Conservation (phyloP, 2,329 filamentous ascomycete species). For the Incumbomyces lentus region DNA sequence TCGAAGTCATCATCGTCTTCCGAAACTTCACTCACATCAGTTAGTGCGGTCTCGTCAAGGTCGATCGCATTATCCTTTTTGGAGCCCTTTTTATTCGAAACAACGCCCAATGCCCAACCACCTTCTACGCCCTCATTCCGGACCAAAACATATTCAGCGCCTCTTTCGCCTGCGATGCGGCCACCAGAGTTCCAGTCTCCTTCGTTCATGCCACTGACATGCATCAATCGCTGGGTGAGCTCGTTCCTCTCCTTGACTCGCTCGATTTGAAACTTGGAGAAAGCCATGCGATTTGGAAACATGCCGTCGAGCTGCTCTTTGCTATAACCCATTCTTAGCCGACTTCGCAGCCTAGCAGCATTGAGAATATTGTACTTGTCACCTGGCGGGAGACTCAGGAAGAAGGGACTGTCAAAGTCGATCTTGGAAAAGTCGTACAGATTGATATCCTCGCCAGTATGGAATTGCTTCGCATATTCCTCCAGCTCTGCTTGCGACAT, state of each 20-base stretch:
- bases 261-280: constrained; percentile 93
- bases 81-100: constrained; percentile 71
- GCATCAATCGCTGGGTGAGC: constrained; percentile 88
- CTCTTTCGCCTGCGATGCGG: constrained; percentile 58
- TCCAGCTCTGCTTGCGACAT: constrained; percentile 94
- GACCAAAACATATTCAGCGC: constrained; percentile 88
- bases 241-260: constrained; percentile 86
- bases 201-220: constrained; percentile 77
- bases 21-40: constrained; percentile 35
- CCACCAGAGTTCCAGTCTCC: constrained; percentile 49
- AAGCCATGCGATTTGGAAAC: constrained; percentile 97
- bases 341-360: constrained; percentile 75
- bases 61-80: constrained; percentile 83
- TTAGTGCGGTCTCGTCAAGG: constrained; percentile 58
- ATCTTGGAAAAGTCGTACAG: constrained; percentile 97
- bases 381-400: constrained; percentile 74
- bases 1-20: constrained; percentile 74
- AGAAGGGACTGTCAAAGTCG: constrained; percentile 93
- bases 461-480: constrained; percentile 85
- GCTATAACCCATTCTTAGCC: constrained; percentile 87
- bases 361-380: constrained; percentile 98
- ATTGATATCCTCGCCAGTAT: constrained; percentile 77
- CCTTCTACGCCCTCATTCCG: constrained; percentile 93
- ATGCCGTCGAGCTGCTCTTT: constrained; percentile 93
- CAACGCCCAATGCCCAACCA: constrained; percentile 90